A percentile compares a stretch with the other conserved stretches of the same genome.
Evolutionary conservation across 441 rosid species (phyloP).

Genomic region (Codiaeum variegatum): DNA sequence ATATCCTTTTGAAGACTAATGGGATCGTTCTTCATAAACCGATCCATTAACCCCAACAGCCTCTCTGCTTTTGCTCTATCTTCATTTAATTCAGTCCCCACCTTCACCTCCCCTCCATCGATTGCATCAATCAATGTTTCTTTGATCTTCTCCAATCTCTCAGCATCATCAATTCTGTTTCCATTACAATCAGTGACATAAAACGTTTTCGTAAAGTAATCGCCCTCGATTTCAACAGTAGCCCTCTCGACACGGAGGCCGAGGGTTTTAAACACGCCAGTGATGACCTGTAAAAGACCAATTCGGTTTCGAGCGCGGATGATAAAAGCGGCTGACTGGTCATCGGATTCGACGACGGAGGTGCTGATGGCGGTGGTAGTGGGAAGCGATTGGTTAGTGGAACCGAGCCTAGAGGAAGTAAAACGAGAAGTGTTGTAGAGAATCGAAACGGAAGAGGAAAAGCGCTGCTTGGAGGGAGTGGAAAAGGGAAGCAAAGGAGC

Average conservation of each 20-base stretch:
- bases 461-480: neutral
- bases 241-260: slow-evolving; percentile 38
- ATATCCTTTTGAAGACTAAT: slow-evolving; percentile 41
- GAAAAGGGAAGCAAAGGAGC: neutral
- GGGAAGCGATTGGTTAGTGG: slow-evolving; percentile 18
- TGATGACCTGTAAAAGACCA: slow-evolving; percentile 43
- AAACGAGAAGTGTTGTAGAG: neutral
- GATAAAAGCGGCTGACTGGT: slow-evolving; percentile 27
- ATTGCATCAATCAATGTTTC: slow-evolving; percentile 35
- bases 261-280: slow-evolving; percentile 37
- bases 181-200: slow-evolving; percentile 39
- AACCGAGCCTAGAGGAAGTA: slow-evolving; percentile 10
- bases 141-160: slow-evolving; percentile 35
- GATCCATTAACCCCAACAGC: slow-evolving; percentile 49
- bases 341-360: slow-evolving; percentile 22
- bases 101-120: slow-evolving; percentile 24
- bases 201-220: slow-evolving; percentile 30
- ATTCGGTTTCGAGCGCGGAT: slow-evolving; percentile 43
- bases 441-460: slow-evolving; percentile 7
- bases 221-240: slow-evolving; percentile 31
- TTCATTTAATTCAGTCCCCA: slow-evolving; percentile 23
- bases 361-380: slow-evolving; percentile 16
- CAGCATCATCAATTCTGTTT: slow-evolving; percentile 29
- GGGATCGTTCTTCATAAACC: slow-evolving; percentile 43
- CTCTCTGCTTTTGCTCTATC: slow-evolving; percentile 35